Conservation (phyloP, 2,329 filamentous ascomycete species). For the Colletotrichum sojae region DNA sequence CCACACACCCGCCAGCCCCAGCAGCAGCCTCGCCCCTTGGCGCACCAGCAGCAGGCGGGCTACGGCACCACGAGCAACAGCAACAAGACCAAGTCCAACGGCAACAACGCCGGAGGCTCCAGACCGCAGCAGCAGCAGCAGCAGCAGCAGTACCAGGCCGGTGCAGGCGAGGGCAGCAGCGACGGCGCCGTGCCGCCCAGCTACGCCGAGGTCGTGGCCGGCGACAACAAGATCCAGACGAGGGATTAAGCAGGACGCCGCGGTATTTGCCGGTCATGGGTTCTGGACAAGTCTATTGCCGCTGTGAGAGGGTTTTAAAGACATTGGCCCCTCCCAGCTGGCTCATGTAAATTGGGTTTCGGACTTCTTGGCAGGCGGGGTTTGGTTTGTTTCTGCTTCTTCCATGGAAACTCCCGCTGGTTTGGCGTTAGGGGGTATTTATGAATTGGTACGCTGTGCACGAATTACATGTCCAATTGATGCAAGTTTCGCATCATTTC, state of each 20-base stretch:
- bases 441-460: constrained; percentile 29
- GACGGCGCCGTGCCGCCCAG: constrained; percentile 77
- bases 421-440: constrained; percentile 12
- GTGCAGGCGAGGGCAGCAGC: constrained; percentile 60
- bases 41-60: constrained; percentile 47
- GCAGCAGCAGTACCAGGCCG: constrained; percentile 51
- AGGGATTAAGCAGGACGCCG: constrained; percentile 60
- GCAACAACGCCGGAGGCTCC: constrained; percentile 44
- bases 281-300: background rate
- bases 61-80: constrained; percentile 60
- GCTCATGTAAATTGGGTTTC: constrained; percentile 10
- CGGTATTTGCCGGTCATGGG: no score
- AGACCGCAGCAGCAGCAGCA: constrained; percentile 51
- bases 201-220: constrained; percentile 87
- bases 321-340: background rate
- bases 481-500: background rate
- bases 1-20: constrained; percentile 48
- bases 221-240: constrained; percentile 91
- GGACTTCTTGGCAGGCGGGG: background rate
- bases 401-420: background rate
- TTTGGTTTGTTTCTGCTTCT: background rate
- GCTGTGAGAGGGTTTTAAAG: background rate
- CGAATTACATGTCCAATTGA: constrained; percentile 25
- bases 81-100: constrained; percentile 42
- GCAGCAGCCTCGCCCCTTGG: constrained; percentile 50